These are phyloP conservation scores for Elaeis oleifera DNA, from an alignment of 202 grass and related monocot genomes.

Conservation along the genomic window DNA sequence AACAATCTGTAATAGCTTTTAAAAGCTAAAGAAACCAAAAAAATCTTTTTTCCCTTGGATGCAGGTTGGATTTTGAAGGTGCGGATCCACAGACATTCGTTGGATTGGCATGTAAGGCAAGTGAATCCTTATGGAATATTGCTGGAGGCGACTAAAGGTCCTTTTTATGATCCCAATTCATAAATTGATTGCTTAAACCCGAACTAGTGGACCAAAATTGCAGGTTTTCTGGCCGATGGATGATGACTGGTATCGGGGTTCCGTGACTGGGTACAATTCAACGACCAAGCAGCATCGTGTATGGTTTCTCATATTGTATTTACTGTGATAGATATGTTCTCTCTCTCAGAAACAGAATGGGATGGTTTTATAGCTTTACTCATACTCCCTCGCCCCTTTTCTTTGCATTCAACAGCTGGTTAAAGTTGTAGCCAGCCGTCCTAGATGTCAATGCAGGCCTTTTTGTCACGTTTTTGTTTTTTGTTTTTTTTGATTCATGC, in stretches of 20 bases:
- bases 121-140: slow-evolving; percentile 2
- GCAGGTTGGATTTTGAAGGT: slow-evolving; percentile 60
- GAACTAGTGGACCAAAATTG: not conserved
- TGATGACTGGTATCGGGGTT: slow-evolving; percentile 95
- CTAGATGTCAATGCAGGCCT: not conserved
- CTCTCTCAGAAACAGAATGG: too few relatives aligned
- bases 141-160: not conserved
- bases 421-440: not conserved
- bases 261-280: slow-evolving; percentile 46
- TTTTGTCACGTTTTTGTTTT: not conserved
- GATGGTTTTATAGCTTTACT: too few relatives aligned
- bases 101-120: slow-evolving; percentile 79
- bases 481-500: not conserved
- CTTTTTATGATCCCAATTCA: not conserved
- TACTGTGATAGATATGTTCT: not conserved
- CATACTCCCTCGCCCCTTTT: too few relatives aligned
- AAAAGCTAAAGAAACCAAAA: not conserved
- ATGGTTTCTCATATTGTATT: slow-evolving; percentile 26
- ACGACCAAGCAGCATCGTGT: slow-evolving; percentile 61
- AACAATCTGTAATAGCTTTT: not conserved
- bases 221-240: slow-evolving; percentile 95
- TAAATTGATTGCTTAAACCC: too few relatives aligned
- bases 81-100: slow-evolving; percentile 46
- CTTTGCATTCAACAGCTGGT: too few relatives aligned
- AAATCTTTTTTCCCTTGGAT: not conserved